Evolutionary conservation across 176 grass and related monocot genomes (phyloP), one percentile per base, ranked within the genome.

Genomic region (Microstegium vimineum): DNA sequence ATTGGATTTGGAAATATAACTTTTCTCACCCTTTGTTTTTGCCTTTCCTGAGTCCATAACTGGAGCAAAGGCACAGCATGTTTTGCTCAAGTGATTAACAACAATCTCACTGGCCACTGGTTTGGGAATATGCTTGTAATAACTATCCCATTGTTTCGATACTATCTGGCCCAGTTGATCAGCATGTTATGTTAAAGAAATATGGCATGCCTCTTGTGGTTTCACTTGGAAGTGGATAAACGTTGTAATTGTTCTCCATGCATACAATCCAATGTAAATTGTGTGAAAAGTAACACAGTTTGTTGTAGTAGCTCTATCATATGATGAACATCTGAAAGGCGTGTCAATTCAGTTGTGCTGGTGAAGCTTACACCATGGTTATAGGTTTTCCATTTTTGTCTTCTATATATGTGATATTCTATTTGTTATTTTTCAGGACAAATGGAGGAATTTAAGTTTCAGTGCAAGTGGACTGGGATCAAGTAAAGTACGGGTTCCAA

Each of bases 381-480:
- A 25, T 36, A 74, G 72, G 42, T 10, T 49, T 73, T 31, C 8
- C 76, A 32, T 22, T 65, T 56, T 38, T 56, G 8, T 62, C 71
- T 30, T 82, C 35, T 59, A 4, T n/a, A n/a, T 59, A 4, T 34
- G 25, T 80, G 60, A 80, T 51, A 28, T 77, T 70, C 43, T 51
- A 20, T 75, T 66, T 81, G 66, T 20, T 41, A 62, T 68, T 63
- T 63, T 81, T 73, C 82, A 99, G 96, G 96, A 95, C 80, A 99
- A 99, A 95, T 99, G 96, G 96, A 95, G 96, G 82, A 99, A 99
- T 83, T 87, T 99, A 87, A 99, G 96, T 74, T 88, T 99, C 66
- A 92, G 93, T 87, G 90, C 90, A 51, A 88, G 84, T 81, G 93
- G 93, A 66, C 74, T 91, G 47, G 96, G 96, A 74, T 94, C 96